Conservation (phyloP, 2,329 filamentous ascomycete genomes). For the Pseudogymnoascus verrucosus region DNA sequence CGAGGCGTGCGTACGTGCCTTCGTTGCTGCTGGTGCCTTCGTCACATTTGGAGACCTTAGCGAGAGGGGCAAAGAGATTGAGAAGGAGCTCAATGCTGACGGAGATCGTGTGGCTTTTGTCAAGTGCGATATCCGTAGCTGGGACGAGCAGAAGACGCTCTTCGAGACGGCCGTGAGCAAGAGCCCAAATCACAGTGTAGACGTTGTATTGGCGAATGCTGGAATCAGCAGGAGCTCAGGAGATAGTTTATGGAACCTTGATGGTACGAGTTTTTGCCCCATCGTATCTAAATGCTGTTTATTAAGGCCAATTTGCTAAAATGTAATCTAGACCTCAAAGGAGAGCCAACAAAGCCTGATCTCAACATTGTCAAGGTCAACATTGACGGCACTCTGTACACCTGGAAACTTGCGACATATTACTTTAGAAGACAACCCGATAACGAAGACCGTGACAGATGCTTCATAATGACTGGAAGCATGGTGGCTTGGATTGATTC, state of each 20-base stretch:
- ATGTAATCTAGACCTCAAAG: not conserved
- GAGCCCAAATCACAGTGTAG: constrained; percentile 33
- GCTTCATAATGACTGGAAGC: constrained; percentile 41
- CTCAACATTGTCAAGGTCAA: constrained; percentile 36
- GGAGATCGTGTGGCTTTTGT: constrained; percentile 25
- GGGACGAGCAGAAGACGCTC: constrained; percentile 35
- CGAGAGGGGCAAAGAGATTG: constrained; percentile 18
- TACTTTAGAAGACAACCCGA: constrained; percentile 35
- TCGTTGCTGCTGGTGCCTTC: constrained; percentile 31
- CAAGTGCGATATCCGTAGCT: constrained; percentile 36
- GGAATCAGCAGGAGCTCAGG: constrained; percentile 30
- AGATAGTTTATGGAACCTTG: constrained; percentile 33
- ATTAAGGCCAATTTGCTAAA: not conserved
- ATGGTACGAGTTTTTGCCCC: constrained; percentile 23
- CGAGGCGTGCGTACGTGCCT: constrained; percentile 26
- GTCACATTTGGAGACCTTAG: constrained; percentile 36
- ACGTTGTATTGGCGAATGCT: constrained; percentile 41
- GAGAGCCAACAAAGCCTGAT: constrained; percentile 30
- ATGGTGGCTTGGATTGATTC: constrained; percentile 41
- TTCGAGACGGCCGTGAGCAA: constrained; percentile 33
- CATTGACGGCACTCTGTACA: constrained; percentile 36
- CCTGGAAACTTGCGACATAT: constrained; percentile 38
- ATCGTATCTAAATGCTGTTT: not conserved
- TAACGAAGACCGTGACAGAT: constrained; percentile 33
- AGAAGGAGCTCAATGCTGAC: constrained; percentile 25